phyloP scores from a whole-genome alignment of 805 yeast genomes.

The Hanseniaspora lindneri region DNA sequence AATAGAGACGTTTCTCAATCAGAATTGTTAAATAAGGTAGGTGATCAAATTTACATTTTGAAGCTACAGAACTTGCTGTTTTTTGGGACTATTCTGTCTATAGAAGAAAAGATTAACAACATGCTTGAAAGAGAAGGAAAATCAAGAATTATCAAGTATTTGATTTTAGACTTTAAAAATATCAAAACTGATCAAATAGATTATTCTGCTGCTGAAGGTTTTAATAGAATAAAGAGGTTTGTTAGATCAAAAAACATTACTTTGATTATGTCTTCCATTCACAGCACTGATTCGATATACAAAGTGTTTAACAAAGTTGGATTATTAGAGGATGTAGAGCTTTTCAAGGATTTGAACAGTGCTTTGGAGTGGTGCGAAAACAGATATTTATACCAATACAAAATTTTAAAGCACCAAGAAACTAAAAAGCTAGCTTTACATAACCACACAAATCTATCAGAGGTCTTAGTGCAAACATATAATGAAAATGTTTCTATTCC shows the following conservation, averaged over 20 bases:
- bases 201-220: slow-evolving; percentile 92
- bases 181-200: slow-evolving; percentile 64
- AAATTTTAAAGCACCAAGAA: slow-evolving; percentile 27
- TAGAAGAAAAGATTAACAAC: slow-evolving; percentile 61
- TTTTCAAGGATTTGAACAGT: slow-evolving; percentile 68
- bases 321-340: slow-evolving; percentile 46
- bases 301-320: slow-evolving; percentile 75
- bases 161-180: slow-evolving; percentile 73
- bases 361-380: slow-evolving; percentile 97
- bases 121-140: slow-evolving; percentile 44
- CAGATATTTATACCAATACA: slow-evolving; percentile 47
- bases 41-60: slow-evolving; percentile 78
- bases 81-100: slow-evolving; percentile 89
- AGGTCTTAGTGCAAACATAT: not conserved
- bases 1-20: slow-evolving; percentile 82
- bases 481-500: slow-evolving; percentile 16
- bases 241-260: slow-evolving; percentile 56
- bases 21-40: slow-evolving; percentile 71
- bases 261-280: slow-evolving; percentile 67
- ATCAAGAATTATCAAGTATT: slow-evolving; percentile 54
- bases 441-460: not conserved
- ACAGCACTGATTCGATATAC: slow-evolving; percentile 52
- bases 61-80: slow-evolving; percentile 81
- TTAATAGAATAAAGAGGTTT: slow-evolving; percentile 72
- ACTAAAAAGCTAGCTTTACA: not conserved